Evolutionary conservation across 331 rosid genomes (phyloP).

Genomic region (Malus hybrid): DNA sequence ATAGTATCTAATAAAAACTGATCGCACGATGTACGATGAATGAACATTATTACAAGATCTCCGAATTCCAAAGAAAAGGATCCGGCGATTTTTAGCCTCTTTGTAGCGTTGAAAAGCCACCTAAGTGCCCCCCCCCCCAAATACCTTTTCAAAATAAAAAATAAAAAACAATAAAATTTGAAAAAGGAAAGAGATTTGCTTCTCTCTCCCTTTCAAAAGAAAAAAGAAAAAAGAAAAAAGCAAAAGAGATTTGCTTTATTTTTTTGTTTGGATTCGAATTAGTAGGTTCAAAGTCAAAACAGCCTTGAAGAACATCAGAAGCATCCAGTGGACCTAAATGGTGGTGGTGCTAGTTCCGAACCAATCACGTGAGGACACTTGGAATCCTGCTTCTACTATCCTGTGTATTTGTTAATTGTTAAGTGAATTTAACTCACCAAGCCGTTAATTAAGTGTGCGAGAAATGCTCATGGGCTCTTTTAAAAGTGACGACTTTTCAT

Average conservation of each 20-base stretch:
- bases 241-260: background rate
- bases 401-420: no score
- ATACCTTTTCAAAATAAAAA: background rate
- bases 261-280: background rate
- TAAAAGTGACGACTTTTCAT: no score
- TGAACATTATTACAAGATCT: fast-evolving
- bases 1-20: fast-evolving
- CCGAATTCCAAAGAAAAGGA: fast-evolving
- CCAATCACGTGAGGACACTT: background rate
- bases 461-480: no score
- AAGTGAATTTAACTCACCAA: no score
- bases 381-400: background rate
- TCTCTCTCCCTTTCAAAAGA: no score
- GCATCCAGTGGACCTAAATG: background rate
- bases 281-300: background rate
- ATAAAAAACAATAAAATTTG: background rate
- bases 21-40: fast-evolving
- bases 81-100: background rate
- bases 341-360: background rate
- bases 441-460: no score
- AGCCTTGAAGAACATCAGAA: no score
- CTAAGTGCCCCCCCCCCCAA: background rate
- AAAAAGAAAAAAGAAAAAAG: background rate
- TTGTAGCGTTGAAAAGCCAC: background rate
- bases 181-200: no score